phyloP scores from a whole-genome alignment of 768 basidiomycete genomes.

The Trametopsis cervina region DNA sequence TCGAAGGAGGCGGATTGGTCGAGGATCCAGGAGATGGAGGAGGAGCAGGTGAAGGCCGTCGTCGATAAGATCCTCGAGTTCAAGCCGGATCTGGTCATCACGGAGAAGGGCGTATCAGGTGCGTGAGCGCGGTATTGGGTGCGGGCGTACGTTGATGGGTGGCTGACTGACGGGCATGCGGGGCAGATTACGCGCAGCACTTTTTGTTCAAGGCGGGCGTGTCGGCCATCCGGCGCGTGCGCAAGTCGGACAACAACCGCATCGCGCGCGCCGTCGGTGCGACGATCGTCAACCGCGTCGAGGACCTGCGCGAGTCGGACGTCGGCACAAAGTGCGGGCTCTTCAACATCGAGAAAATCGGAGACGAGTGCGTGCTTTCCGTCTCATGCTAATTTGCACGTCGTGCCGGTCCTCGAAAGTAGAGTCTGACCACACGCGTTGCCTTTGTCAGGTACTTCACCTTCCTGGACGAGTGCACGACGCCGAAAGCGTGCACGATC shows the following conservation, averaged over 20 bases:
- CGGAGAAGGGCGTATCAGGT: constrained; percentile 98
- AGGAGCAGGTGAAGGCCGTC: constrained; percentile 89
- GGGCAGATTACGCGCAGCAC: constrained; percentile 85
- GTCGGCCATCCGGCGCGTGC: constrained; percentile 92
- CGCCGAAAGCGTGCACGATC: constrained; percentile 96
- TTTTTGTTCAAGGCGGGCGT: constrained; percentile 82
- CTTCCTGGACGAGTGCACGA: constrained; percentile 86
- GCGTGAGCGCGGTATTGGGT: constrained; percentile 28
- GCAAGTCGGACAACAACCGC: constrained; percentile 98
- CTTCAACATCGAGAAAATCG: constrained; percentile 96
- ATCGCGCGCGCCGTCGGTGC: constrained; percentile 94
- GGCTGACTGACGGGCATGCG: no score
- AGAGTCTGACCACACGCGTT: no score
- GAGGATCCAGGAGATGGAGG: constrained; percentile 88
- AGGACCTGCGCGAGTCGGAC: constrained; percentile 89
- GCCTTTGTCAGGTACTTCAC: constrained; percentile 76
- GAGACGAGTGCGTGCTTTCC: constrained; percentile 64
- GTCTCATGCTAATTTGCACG: background rate
- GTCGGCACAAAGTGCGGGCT: constrained; percentile 91
- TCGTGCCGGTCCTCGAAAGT: background rate
- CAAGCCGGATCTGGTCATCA: constrained; percentile 91
- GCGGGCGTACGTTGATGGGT: no score
- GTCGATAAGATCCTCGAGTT: constrained; percentile 84
- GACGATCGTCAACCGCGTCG: constrained; percentile 94
- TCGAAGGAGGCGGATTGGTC: constrained; percentile 92